Conservation (phyloP, 371 early-diverging fungal species). For the Synchytrium microbalum region DNA sequence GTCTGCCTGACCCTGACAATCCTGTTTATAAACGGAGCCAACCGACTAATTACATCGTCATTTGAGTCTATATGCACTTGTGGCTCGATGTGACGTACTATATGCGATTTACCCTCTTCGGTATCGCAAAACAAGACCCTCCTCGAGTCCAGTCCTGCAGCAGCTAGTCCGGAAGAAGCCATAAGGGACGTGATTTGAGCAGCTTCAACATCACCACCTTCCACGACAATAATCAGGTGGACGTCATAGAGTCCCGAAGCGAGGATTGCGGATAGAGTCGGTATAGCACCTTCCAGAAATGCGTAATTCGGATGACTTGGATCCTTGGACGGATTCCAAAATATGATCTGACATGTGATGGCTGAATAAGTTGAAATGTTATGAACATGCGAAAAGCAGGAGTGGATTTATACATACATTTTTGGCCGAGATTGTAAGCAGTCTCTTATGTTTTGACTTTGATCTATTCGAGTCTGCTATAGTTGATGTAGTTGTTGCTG, state of each 20-base stretch:
- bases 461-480: background rate
- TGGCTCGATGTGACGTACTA: constrained; percentile 49
- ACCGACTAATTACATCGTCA: constrained; percentile 13
- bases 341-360: constrained; percentile 44
- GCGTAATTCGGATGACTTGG: constrained; percentile 47
- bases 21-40: constrained; percentile 11
- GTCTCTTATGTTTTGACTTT: background rate
- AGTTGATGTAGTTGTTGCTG: background rate
- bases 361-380: background rate
- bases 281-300: constrained; percentile 32
- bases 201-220: constrained; percentile 36
- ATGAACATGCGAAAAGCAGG: too few species aligned
- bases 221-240: constrained; percentile 40
- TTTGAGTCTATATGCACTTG: constrained; percentile 22
- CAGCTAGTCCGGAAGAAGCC: constrained; percentile 34
- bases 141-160: constrained; percentile 37
- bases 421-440: background rate
- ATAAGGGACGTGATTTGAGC: constrained; percentile 41
- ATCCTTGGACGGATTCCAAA: constrained; percentile 55
- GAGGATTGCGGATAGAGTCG: constrained; percentile 12
- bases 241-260: constrained; percentile 22
- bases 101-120: constrained; percentile 45
- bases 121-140: constrained; percentile 47
- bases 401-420: background rate
- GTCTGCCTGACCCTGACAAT: constrained; percentile 10